Evolutionary conservation across 257 asterid species (phyloP), one percentile per base, ranked within the genome.

Genomic region (Paulownia fortunei): DNA sequence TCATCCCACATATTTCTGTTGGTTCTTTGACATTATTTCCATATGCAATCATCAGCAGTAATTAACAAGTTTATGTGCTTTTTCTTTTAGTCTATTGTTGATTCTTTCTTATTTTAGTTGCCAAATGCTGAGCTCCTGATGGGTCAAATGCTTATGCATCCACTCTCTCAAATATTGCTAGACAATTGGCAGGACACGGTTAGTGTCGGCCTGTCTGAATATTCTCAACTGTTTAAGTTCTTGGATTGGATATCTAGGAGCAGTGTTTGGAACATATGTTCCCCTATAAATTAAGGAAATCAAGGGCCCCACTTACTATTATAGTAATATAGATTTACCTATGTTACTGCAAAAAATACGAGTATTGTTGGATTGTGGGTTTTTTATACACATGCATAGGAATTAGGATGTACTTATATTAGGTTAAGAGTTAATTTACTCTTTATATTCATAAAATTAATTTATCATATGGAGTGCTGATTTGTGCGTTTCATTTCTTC

Each of bases 81-180:
- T 52, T 24, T 24, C 47, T 51, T 46, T 11, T 66, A 34, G 37
- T 27, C 6, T 49, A 5, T 34, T 18, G 2, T 27, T 51, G 15
- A 0, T 21, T 39, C 1, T 4, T 16, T 16, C 59, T 67, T 32
- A 21, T 46, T 55, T 49, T 36, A 71, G 15, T 42, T 51, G 76
- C 75, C 77, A 80, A 74, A 75, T 68, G 80, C 80, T 66, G 10
- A 66, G 7, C 71, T 8, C 42, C 23, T 49, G 18, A 18, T 42
- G 71, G 41, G 80, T 73, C 59, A 44, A 66, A 44, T 34, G 49
- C 32, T 79, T 51, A 23, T 8, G 18, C 41, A 44, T 23, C 3
- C n/a, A 24, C 23, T 30, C 51, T 5, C 2, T 15, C 36, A 61
- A 52, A 19, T 11, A 23, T 39, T 44, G 58, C 30, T 6, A 34